Evolutionary conservation across 306 rosid genomes (phyloP), one percentile per base, ranked within the genome.

Genomic region (Cucurbita argyrosperma): DNA sequence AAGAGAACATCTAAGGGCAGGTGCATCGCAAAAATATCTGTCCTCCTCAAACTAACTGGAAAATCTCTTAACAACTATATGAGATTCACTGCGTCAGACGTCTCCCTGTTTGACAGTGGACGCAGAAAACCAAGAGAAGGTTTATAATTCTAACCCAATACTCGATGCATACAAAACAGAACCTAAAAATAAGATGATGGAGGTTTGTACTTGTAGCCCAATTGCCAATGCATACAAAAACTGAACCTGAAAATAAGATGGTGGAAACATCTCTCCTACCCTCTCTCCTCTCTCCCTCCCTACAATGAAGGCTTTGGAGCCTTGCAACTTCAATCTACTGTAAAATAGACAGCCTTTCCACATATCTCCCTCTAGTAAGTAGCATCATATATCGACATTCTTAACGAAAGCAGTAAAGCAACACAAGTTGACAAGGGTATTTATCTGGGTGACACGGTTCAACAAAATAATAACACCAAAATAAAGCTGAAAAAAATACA

Each of bases 191-290:
- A 30, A 30, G 35, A 30, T 30, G 35, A 30, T 3, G 35, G 35
- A 8, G 12, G 12, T 8, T 55, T 19, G 21, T 55, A 19, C 19
- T 55, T 55, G 60, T 19, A 55, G 21, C 10, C 35, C 60, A 19
- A 18, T 90, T 89, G 88, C 94, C 57, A 94, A 94, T 94, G 88
- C 97, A 90, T 56, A 62, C 85, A 30, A 79, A 94, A 94, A 85
- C 95, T 90, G 81, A 90, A 93, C 98, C 97, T 88, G 86, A 66
- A 19, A 53, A 80, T 58, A 57, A 40, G 45, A 6, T 40, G 45
- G 45, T 40, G 45, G 6, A 40, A 40, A 40, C 8, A 6, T 40
- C 45, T 40, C 45, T 40, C 45, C 7, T 40, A 40, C 45, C 8
- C 45, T 40, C 42, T 6, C 42, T 39, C 7, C 42, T 26, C 26